Evolutionary conservation across 73 alveolate species (phyloP), one percentile per base, ranked within the genome.

Genomic region (Diophrys sp.): DNA sequence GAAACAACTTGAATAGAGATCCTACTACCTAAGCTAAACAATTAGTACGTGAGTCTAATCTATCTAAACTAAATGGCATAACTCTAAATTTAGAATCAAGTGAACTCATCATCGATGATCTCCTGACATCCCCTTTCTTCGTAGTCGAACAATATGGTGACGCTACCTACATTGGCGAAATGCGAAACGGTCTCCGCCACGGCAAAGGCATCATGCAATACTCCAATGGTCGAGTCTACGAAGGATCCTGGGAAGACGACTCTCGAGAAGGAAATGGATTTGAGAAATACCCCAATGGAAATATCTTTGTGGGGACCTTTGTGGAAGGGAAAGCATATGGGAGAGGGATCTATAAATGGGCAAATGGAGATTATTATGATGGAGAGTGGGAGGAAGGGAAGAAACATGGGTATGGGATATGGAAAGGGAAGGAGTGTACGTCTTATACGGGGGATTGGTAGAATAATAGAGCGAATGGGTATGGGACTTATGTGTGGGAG

Each of bases 201-300:
- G 82, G 82, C 0, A 54, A 54, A 54, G 82, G 82, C 44, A 74
- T n/a, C 23, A 54, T 74, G 31, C 44, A 54, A 54, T 74, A 56
- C 32, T 29, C 31, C 27, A 84, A 85, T 85, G 83, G 78, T 24
- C 72, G 83, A 56, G 73, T 73, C 57, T 87, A 90, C 76, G 95
- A 90, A 29, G 96, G 96, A 0, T 73, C 28, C 18, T 87, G 92
- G 89, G 33, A 79, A n/a, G 67, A 87, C 30, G 92, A 84, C 54
- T 75, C 26, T 33, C 68, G 70, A 31, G 31, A 54, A 14, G 89
- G 88, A 33, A 54, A 54, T 14, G 79, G 79, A 1, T 71, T 27
- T n/a, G 79, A 80, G n/a, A 54, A 29, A 14, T 71, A 71, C 68
- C 70, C 79, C 79, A 71, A 71, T 34, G 79, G 79, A 29, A 71